Base-by-base conservation (phyloP, 257 asterid genomes). In the Solanum neorickii region DNA sequence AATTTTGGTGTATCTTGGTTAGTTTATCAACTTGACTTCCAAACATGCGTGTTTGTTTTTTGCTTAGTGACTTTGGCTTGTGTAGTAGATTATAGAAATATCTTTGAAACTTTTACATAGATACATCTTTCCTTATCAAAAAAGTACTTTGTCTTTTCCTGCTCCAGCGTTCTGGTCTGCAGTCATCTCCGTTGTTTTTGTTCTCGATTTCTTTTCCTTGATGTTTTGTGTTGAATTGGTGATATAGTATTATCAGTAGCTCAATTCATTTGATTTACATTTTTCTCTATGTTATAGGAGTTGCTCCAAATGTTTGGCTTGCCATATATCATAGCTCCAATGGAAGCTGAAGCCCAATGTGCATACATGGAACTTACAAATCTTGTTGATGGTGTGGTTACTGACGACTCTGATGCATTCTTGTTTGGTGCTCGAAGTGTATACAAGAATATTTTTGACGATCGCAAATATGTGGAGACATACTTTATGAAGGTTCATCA, bases 311-410 rank as follows among this genome's bases (percentile, higher is more conserved):
- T 97, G 93, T 97, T 97, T 93, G 99, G 98, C 86, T 90, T 97
- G 87, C 99, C 99, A 47, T 97, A 93, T 90, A 95, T 97, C 52
- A 93, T 97, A 83, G 99, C 99, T 49, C 99, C 99, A 65, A 95
- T 97, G 99, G 99, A 95, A 90, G 99, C 99, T 87, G 99, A 97
- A 96, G 99, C 99, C 87, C 99, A 95, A 77, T 97, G 99, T 89
- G 99, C 99, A 62, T 94, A 92, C 88, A 92, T 97, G 98, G 99
- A 95, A 91, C 93, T 93, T 86, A 90, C 91, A 31, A 90, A 95
- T 89, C 94, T 94, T 88, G 99, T 97, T 86, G 99, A 97, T 92
- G 99, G 99, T 73, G 98, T 95, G 88, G 98, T 97, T 87, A 97
- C 99, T 46, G 99, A 95, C 80, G 99, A 97, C 91, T 97, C 98